These are phyloP conservation scores for Puccinellia tenuiflora DNA, from an alignment of 176 grass and related monocot genomes.

Conservation along the genomic window DNA sequence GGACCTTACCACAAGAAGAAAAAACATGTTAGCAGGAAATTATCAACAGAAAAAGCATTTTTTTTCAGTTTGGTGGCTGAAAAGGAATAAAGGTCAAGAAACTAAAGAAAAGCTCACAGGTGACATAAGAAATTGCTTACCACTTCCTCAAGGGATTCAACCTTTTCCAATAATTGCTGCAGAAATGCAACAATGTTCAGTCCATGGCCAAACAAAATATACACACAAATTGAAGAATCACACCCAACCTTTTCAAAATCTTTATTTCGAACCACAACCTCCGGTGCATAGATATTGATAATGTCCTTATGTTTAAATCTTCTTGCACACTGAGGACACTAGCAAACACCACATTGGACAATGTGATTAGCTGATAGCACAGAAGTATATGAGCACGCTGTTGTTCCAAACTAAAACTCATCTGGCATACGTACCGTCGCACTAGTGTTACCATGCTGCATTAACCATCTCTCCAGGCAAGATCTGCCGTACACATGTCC, in stretches of 20 bases:
- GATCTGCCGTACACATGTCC: conserved; percentile 94
- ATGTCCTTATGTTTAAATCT: conserved; percentile 67
- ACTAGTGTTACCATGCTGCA: conserved; percentile 29
- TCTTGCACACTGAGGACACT: conserved; percentile 83
- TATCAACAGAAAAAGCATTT: not conserved
- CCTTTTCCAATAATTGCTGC: conserved; percentile 59
- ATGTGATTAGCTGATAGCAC: not conserved
- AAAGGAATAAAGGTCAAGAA: not conserved
- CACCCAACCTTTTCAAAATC: conserved; percentile 65
- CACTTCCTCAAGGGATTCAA: conserved; percentile 38
- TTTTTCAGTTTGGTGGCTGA: not conserved
- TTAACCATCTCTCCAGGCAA: conserved; percentile 71
- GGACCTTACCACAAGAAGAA: conserved; percentile 13
- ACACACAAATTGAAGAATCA: not conserved
- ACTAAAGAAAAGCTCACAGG: not conserved
- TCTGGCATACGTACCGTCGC: conserved; percentile 31
- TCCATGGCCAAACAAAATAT: not conserved
- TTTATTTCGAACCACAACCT: conserved; percentile 60
- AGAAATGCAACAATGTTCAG: conserved; percentile 22
- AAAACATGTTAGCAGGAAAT: not conserved
- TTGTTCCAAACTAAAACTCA: not conserved
- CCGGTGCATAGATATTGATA: conserved; percentile 79
- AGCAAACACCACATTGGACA: not conserved
- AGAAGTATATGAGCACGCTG: not conserved
- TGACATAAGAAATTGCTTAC: conserved; percentile 27